Conservation (phyloP, 805 yeast species). For the Starmerella roubikii region DNA sequence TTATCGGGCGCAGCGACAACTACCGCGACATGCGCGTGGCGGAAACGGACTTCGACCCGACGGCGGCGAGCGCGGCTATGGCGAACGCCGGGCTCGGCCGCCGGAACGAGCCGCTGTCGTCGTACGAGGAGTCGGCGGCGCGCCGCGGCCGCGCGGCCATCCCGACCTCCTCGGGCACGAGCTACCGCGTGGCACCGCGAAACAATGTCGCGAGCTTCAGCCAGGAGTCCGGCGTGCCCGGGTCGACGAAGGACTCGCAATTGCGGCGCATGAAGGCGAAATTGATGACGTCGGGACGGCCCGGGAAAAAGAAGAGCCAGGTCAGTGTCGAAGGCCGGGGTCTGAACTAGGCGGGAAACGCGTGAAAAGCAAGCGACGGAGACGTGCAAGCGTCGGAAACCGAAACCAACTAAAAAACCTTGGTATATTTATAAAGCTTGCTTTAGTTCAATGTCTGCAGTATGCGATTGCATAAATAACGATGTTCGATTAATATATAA, state of each 20-base stretch:
- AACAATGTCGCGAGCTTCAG: slow-evolving; percentile 25
- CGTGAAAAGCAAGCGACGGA: too few species aligned
- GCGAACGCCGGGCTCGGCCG: slow-evolving; percentile 20
- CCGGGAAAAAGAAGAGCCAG: slow-evolving; percentile 38
- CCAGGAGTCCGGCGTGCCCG: slow-evolving; percentile 20
- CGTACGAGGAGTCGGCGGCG: slow-evolving; percentile 81
- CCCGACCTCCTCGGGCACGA: slow-evolving; percentile 80
- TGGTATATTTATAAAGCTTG: too few species aligned
- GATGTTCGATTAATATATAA: too few species aligned
- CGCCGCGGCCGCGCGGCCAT: slow-evolving; percentile 91
- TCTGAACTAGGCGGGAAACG: too few species aligned
- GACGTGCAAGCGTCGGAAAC: too few species aligned
- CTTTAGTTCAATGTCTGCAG: neutral
- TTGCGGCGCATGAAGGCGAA: slow-evolving; percentile 63
- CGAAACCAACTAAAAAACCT: too few species aligned
- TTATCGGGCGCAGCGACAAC: slow-evolving; percentile 88
- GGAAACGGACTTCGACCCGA: slow-evolving; percentile 43
- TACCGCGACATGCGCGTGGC: slow-evolving; percentile 75
- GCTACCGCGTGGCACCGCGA: slow-evolving; percentile 81
- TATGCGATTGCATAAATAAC: too few species aligned
- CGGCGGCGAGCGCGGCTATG: slow-evolving; percentile 17
- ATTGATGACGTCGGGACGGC: slow-evolving; percentile 29
- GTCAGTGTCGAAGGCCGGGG: slow-evolving; percentile 67
- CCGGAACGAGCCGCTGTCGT: slow-evolving; percentile 25
- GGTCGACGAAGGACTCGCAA: slow-evolving; percentile 53